Conservation (phyloP, 2,329 filamentous ascomycete genomes). For the Sphaerostilbella broomeana region DNA sequence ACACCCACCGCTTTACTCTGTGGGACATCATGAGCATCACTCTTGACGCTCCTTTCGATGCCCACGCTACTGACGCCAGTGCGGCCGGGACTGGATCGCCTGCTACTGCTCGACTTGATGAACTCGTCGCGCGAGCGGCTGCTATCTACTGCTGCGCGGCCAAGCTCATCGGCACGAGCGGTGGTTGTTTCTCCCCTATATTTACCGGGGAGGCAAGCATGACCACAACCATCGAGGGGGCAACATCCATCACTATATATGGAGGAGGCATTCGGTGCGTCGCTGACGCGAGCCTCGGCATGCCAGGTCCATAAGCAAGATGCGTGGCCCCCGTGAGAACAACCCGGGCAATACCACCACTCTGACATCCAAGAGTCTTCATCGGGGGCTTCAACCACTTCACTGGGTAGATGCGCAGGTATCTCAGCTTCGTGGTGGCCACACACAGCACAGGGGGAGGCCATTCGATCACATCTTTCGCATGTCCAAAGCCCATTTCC, state of each 20-base stretch:
- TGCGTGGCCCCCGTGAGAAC: constrained; percentile 56
- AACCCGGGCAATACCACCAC: constrained; percentile 60
- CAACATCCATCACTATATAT: constrained; percentile 51
- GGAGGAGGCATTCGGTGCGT: constrained; percentile 16
- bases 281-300: constrained; percentile 26
- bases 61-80: constrained; percentile 7
- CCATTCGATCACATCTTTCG: constrained; percentile 45
- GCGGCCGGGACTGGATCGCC: constrained; percentile 24
- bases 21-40: constrained; percentile 48
- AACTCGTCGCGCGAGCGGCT: constrained; percentile 22
- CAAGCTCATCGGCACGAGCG: constrained; percentile 45
- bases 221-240: constrained; percentile 58
- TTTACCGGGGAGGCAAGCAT: constrained; percentile 53
- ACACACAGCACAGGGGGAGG: constrained; percentile 55
- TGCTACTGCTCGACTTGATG: constrained; percentile 18
- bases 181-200: constrained; percentile 45
- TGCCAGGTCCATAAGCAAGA: constrained; percentile 57
- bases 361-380: constrained; percentile 28
- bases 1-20: constrained; percentile 56
- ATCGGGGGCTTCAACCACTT: constrained; percentile 21
- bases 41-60: constrained; percentile 24
- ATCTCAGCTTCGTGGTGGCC: constrained; percentile 45
- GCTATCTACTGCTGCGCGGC: constrained; percentile 39
- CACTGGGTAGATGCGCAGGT: constrained; percentile 31
- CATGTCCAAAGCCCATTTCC: constrained; percentile 49